A percentile compares a stretch with the other conserved stretches of the same genome.
Conservation (phyloP, 106 monocot species). For the Xerophyta viscosa region DNA sequence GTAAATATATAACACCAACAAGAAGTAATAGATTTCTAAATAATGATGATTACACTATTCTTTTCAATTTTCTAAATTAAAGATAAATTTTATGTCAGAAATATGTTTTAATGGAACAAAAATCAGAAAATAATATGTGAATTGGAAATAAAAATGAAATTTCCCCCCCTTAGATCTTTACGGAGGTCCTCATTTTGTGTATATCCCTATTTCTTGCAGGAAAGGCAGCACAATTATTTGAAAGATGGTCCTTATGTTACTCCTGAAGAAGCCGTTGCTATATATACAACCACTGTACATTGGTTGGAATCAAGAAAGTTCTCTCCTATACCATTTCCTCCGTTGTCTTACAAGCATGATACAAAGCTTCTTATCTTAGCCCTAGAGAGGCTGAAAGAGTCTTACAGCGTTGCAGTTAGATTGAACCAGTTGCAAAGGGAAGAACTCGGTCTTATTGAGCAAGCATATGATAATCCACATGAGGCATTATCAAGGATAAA, state of each 20-base stretch:
- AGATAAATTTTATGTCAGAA: no score
- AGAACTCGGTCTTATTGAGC: conserved; percentile 96
- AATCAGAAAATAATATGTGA: no score
- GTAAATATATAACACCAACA: no score
- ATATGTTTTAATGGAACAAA: no score
- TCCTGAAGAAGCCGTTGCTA: conserved; percentile 98
- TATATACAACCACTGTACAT: conserved; percentile 97
- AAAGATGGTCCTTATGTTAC: conserved; percentile 99
- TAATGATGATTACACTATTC: no score
- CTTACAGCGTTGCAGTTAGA: conserved; percentile 96
- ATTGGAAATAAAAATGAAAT: no score
- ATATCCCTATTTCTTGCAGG: conserved; percentile 33
- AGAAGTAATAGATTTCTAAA: no score
- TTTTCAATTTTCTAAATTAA: no score
- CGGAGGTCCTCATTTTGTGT: not conserved
- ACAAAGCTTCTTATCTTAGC: conserved; percentile 99
- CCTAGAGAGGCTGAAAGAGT: conserved; percentile 91
- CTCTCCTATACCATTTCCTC: conserved; percentile 97
- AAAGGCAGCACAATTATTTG: conserved; percentile 97
- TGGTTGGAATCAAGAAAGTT: conserved; percentile 99
- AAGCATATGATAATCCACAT: conserved; percentile 99
- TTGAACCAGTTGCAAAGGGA: conserved; percentile 95
- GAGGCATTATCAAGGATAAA: conserved; percentile 98
- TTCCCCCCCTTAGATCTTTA: no score
- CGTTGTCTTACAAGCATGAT: conserved; percentile 97